Evolutionary conservation across 129 eudicot species (phyloP), one percentile per base, ranked within the genome.

Genomic region (Cynara cardunculus): DNA sequence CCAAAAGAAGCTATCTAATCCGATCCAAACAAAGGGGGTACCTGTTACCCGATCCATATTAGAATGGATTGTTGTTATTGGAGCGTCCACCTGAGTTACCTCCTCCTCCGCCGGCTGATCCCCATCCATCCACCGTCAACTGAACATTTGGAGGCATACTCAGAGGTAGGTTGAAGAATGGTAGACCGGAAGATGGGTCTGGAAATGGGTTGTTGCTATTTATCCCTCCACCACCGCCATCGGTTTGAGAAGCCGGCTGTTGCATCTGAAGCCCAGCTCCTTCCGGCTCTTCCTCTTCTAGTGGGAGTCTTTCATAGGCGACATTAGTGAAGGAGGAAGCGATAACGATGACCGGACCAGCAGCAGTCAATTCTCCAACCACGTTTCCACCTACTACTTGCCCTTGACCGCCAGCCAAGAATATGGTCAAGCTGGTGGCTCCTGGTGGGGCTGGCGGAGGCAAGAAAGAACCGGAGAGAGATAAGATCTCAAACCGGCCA

Each of bases 401-500:
- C 37, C 89, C 89, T 73, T 86, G 89, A 2, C 89, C 89, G 0
- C 89, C 89, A 0, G 89, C 86, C 61, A 86, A 44, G 8, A 86
- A 86, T 26, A 86, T 82, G 41, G 89, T 86, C 86, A 86, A 73
- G 9, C 89, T 86, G 44, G 89, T 86, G 68, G 86, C 89, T 35
- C 89, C 89, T 4, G 89, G 86, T 12, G 89, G 89, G 0, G 89
- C 89, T 1, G 89, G 89, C 16, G 89, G 88, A 0, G 89, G 89
- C 30, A 86, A 35, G 69, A 82, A 86, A 0, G 89, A 86, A 8
- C 89, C 89, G 0, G 89, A 72, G 0, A 86, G 83, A 11, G 89
- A 86, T 21, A 86, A 69, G 59, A 86, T 86, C 78, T 86, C 89
- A 56, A 82, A 86, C 70, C 89, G 82, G 7, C 89, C 89, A 2